phyloP scores from a whole-genome alignment of 176 grass and related monocot species.

The Saccharum spontaneum region DNA sequence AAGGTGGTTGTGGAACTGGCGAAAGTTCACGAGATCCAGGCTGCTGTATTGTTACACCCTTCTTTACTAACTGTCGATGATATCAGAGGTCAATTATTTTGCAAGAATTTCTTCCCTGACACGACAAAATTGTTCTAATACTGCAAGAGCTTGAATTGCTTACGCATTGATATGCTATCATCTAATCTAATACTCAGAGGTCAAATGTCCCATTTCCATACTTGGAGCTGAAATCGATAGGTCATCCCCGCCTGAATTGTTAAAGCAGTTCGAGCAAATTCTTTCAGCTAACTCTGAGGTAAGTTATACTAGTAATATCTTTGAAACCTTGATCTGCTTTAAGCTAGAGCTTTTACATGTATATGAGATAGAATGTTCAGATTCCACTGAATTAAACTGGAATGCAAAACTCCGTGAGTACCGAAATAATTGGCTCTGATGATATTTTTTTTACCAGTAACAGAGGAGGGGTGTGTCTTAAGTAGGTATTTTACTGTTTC shows the following conservation, averaged over 20 bases:
- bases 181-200: constrained; percentile 36
- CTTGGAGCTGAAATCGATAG: constrained; percentile 71
- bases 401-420: background rate
- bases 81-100: constrained; percentile 52
- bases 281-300: constrained; percentile 54
- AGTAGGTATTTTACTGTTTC: background rate
- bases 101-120: background rate
- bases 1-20: constrained; percentile 68
- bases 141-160: constrained; percentile 1
- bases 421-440: background rate
- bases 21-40: constrained; percentile 60
- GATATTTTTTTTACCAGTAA: background rate
- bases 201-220: constrained; percentile 64
- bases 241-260: constrained; percentile 43
- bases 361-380: background rate
- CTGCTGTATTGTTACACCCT: constrained; percentile 70
- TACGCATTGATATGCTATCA: background rate
- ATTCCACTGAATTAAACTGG: background rate
- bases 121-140: background rate
- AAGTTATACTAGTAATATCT: constrained; percentile 17
- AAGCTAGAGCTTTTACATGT: background rate
- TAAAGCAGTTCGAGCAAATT: constrained; percentile 58
- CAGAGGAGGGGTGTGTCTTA: background rate
- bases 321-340: background rate
- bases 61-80: constrained; percentile 63